These are phyloP conservation scores for Solanum paucissectum DNA, from an alignment of 257 asterid genomes.

Conservation along the genomic window DNA sequence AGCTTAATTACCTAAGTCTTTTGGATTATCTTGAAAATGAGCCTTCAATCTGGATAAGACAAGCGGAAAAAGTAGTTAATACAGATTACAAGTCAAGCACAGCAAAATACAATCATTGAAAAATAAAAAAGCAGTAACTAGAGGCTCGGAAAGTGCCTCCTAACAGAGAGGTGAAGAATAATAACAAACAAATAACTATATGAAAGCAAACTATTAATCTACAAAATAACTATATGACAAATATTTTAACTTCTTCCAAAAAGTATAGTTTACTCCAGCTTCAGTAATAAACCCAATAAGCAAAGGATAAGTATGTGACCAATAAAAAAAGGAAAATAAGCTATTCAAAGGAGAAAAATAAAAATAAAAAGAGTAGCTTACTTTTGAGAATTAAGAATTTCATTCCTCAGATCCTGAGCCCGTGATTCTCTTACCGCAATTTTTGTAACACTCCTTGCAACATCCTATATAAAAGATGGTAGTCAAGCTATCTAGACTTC, in stretches of 20 bases:
- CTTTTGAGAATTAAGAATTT: constrained; percentile 92
- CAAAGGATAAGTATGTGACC: no score
- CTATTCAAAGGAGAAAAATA: not conserved
- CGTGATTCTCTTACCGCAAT: constrained; percentile 76
- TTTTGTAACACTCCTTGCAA: constrained; percentile 79
- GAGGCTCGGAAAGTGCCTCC: not conserved
- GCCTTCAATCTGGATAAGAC: constrained; percentile 65
- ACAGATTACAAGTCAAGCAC: not conserved
- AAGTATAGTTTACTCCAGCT: not conserved
- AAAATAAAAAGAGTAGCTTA: constrained; percentile 24
- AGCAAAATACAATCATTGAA: not conserved
- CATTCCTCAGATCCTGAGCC: constrained; percentile 85
- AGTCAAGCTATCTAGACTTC: not conserved
- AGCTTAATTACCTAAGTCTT: constrained; percentile 56
- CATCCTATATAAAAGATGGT: constrained; percentile 50
- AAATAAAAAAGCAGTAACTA: not conserved
- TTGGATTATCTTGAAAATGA: constrained; percentile 91
- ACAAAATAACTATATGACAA: not conserved
- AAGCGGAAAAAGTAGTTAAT: not conserved
- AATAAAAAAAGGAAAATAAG: not conserved
- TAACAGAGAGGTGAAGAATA: not conserved
- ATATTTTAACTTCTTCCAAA: not conserved
- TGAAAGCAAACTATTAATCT: not conserved
- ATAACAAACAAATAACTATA: not conserved
- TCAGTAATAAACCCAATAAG: not conserved